phyloP scores from a whole-genome alignment of 805 yeast genomes.

The Lachancea kluyveri region DNA sequence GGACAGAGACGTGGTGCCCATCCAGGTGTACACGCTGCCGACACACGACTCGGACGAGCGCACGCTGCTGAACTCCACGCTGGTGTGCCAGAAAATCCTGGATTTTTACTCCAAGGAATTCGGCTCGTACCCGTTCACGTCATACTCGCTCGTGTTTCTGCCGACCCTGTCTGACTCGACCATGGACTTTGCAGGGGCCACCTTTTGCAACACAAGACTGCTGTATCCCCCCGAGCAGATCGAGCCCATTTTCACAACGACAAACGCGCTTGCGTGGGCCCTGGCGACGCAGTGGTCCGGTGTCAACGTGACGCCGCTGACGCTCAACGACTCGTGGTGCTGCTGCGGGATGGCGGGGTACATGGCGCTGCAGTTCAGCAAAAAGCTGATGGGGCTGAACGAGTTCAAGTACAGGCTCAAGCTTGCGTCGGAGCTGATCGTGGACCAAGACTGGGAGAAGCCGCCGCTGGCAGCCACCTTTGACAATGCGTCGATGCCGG shows the following conservation, averaged over 20 bases:
- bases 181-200: constrained; percentile 53
- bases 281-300: constrained; percentile 92
- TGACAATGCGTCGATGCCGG: constrained; percentile 24
- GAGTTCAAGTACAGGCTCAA: constrained; percentile 72
- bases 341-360: constrained; percentile 77
- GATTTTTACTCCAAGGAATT: constrained; percentile 81
- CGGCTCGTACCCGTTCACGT: constrained; percentile 88
- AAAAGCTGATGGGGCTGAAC: constrained; percentile 72
- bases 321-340: constrained; percentile 82
- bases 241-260: constrained; percentile 69
- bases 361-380: constrained; percentile 71
- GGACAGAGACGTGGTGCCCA: constrained; percentile 42
- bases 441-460: constrained; percentile 68
- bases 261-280: constrained; percentile 62
- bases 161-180: constrained; percentile 44
- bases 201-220: constrained; percentile 55
- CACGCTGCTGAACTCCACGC: constrained; percentile 64
- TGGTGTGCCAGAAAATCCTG: constrained; percentile 70
- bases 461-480: constrained; percentile 76
- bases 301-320: constrained; percentile 76
- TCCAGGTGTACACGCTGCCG: constrained; percentile 58
- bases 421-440: constrained; percentile 55
- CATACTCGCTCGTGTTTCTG: constrained; percentile 73
- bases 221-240: constrained; percentile 68
- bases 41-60: constrained; percentile 37